These are phyloP conservation scores for Petasospora rhodanensis DNA, from an alignment of 1,139 yeast species.

Conservation along the genomic window DNA sequence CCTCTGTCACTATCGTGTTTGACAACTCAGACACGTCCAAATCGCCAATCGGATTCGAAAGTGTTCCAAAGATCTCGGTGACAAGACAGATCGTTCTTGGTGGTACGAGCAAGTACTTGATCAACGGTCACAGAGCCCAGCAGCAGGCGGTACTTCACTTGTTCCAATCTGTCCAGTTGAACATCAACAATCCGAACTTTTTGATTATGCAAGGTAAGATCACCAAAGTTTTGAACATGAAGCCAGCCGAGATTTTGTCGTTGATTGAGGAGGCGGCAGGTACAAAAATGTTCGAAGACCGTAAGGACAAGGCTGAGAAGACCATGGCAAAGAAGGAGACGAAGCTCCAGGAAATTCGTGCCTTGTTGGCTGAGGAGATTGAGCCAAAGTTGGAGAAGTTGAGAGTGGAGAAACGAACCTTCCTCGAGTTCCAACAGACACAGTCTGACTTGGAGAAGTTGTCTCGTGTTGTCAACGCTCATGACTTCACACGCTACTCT, in stretches of 20 bases:
- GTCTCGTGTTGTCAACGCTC: conserved; percentile 71
- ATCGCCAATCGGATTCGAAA: conserved; percentile 87
- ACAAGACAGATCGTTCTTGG: conserved; percentile 91
- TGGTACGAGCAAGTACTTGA: conserved; percentile 86
- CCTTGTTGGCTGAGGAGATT: conserved; percentile 75
- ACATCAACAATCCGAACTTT: conserved; percentile 94
- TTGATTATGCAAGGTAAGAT: conserved; percentile 98
- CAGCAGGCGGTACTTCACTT: conserved; percentile 88
- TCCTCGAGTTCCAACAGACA: conserved; percentile 80
- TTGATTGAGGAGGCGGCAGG: conserved; percentile 98
- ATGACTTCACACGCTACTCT: conserved; percentile 54
- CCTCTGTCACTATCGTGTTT: conserved; percentile 93
- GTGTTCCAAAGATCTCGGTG: conserved; percentile 75
- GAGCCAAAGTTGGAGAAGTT: conserved; percentile 87
- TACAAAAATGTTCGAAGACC: conserved; percentile 90
- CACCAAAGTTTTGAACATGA: conserved; percentile 95
- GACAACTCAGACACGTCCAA: conserved; percentile 73
- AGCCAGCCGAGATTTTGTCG: conserved; percentile 82
- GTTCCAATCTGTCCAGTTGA: conserved; percentile 91
- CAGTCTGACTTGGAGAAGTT: conserved; percentile 77
- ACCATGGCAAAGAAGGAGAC: conserved; percentile 90
- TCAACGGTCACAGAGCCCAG: conserved; percentile 95
- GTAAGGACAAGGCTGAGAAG: conserved; percentile 86
- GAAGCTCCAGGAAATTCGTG: conserved; percentile 72
- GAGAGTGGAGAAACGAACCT: conserved; percentile 74